Evolutionary conservation across 768 basidiomycete genomes (phyloP), one percentile per base, ranked within the genome.

Genomic region (Porphyrellus cyaneotinctus): DNA sequence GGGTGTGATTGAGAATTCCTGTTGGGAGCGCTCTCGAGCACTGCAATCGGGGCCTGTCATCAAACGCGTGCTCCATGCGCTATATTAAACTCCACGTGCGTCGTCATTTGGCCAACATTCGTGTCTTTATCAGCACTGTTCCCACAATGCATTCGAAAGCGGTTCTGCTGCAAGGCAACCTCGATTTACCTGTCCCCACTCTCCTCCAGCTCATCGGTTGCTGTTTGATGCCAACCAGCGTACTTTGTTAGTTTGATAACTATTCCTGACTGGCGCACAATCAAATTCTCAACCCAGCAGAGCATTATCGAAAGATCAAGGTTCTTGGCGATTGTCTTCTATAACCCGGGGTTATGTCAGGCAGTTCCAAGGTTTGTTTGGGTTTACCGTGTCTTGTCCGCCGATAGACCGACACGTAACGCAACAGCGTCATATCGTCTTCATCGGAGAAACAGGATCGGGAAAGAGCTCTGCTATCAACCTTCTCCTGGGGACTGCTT

Each of bases 381-480:
- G 9, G 24, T 31, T 20, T 41, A 5, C 22, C 15, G 12, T 33
- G 18, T 32, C 35, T 35, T 43, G 31, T 42, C 24, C n/a, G 24
- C 48, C 14, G 26, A 28, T 28, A 9, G 24, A 30, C 46, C 49
- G 30, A 65, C 36, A 13, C 2, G 31, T 6, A 22, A 44, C 26
- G 26, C 26, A 28, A 47, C 44, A 33, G 38, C 54, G 59, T 33
- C 54, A 64, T 43, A n/a, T 66, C 1, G 22, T 66, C 35, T 59
- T 66, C 31, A 47, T 64, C 13, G 65, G 65, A 28, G 59, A 69
- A 48, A 55, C 42, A 0, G 65, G 67, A 24, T 17, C 43, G 9
- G 65, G 65, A 14, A 66, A 69, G 57, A 66, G 65, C 47, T 67
- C 65, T 18, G 38, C 23, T 7, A 69, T 66, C 48, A 66, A 66